Evolutionary conservation across 2,329 filamentous ascomycete genomes (phyloP), one percentile per base, ranked within the genome.

Genomic region (Rutstroemia sp.): DNA sequence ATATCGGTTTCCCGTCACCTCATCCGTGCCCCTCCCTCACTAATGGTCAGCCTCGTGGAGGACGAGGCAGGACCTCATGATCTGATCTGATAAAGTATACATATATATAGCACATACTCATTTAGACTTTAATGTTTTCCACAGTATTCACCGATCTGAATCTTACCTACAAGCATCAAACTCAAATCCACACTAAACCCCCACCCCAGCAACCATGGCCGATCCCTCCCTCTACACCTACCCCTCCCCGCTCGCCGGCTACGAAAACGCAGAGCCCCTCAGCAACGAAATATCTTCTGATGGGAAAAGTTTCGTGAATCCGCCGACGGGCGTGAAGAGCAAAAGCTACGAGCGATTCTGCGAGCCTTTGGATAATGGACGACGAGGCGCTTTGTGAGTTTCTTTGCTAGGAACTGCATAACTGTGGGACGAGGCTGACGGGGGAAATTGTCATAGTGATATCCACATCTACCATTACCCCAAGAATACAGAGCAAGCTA

Each of bases 401-500:
- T 73, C 48, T 51, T 19, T 23, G n/a, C 14, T 10, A 49, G 45
- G 45, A 46, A 42, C 38, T 10, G 2, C 21, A 16, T 12, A 30
- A 27, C 5, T 4, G 5, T 21, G n/a, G 39, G 30, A 30, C 16
- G n/a, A 44, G 12, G 21, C 53, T 55, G 25, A 51, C 17, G 19
- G 19, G 27, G 6, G 14, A 21, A 19, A 19, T 19, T 5, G 12
- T 23, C 21, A 41, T 38, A 84, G 80, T 62, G 91, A 96, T 68
- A 73, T 95, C 16, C 91, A 96, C 71, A 84, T 96, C 64, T 96
- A 96, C 73, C 89, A 90, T 71, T 81, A 84, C 61, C 81, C 84
- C 66, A 77, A 74, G 46, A 86, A 86, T 59, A 69, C 78, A 1
- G 73, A 76, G 5, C 87, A 95, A 67, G 70, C 71, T 0, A 75